Conservation (phyloP, 2,329 filamentous ascomycete genomes). For the Ascochyta fabae region DNA sequence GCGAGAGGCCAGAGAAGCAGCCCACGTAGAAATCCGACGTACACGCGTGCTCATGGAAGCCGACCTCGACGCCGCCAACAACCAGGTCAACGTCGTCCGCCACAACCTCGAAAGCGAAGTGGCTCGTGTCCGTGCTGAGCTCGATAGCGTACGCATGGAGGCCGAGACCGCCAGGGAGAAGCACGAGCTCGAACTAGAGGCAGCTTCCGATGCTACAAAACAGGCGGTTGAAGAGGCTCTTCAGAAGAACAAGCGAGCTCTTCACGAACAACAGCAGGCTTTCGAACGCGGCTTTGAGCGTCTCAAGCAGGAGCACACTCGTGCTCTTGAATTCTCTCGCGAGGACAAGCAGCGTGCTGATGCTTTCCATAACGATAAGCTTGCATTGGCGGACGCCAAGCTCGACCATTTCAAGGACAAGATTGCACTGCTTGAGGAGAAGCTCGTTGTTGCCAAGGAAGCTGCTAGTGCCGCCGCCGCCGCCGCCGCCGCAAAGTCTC, state of each 20-base stretch:
- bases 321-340: constrained; percentile 70
- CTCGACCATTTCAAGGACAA: constrained; percentile 85
- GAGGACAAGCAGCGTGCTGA: constrained; percentile 86
- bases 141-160: constrained; percentile 80
- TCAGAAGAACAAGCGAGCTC: constrained; percentile 59
- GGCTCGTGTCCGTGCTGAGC: constrained; percentile 71
- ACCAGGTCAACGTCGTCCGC: constrained; percentile 82
- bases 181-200: constrained; percentile 83
- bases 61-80: constrained; percentile 82
- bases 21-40: constrained; percentile 79
- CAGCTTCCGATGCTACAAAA: constrained; percentile 73
- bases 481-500: constrained; percentile 66
- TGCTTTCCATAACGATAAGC: constrained; percentile 78
- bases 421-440: constrained; percentile 84
- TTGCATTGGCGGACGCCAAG: constrained; percentile 84
- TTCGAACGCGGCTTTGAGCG: constrained; percentile 47
- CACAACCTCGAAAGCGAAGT: constrained; percentile 84
- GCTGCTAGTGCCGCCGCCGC: constrained; percentile 84
- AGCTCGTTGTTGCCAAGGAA: constrained; percentile 86
- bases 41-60: constrained; percentile 78
- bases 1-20: constrained; percentile 81
- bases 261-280: constrained; percentile 59
- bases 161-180: constrained; percentile 80
- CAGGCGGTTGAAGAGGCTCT: constrained; percentile 62
- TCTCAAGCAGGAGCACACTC: constrained; percentile 65